Percentiles rank a stretch among this genome's conserved stretches.
These are phyloP conservation scores for Sisymbrium irio DNA, from an alignment of 345 rosid genomes.

Conservation along the genomic window DNA sequence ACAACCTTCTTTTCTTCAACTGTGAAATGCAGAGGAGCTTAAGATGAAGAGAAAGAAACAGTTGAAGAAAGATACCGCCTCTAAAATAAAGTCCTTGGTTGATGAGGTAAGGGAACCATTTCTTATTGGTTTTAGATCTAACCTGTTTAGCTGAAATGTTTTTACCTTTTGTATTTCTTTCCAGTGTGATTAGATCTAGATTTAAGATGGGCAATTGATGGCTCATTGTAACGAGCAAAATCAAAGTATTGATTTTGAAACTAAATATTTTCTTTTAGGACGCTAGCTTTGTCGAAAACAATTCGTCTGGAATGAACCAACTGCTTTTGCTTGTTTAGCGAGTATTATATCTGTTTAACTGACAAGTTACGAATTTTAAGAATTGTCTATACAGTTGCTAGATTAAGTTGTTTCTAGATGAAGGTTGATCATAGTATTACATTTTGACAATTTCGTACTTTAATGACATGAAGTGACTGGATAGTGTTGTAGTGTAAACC, in stretches of 20 bases:
- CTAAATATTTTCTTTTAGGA: not conserved
- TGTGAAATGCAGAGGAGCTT: slow-evolving; percentile 80
- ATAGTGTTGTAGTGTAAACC: not conserved
- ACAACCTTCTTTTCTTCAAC: slow-evolving; percentile 17
- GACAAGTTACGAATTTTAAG: not conserved
- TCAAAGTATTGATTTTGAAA: not conserved
- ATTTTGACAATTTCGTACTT: slow-evolving; percentile 9
- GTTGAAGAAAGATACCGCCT: slow-evolving; percentile 91
- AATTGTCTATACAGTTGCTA: not conserved
- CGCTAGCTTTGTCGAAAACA: not conserved
- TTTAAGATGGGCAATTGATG: slow-evolving; percentile 7
- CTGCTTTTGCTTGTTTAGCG: not conserved
- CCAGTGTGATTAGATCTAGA: slow-evolving; percentile 7
- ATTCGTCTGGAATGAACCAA: not conserved
- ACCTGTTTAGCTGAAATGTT: not conserved
- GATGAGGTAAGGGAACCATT: slow-evolving; percentile 69
- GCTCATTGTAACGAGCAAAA: not conserved
- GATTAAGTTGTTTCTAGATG: slow-evolving; percentile 2
- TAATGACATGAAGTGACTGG: not conserved
- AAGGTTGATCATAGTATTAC: not conserved
- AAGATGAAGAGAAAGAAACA: slow-evolving; percentile 86
- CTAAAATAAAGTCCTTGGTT: slow-evolving; percentile 82
- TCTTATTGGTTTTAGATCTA: not conserved
- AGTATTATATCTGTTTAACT: not conserved
- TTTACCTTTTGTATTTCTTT: not conserved